Base-by-base conservation (phyloP, 257 asterid genomes). In the Agastache rugosa region DNA sequence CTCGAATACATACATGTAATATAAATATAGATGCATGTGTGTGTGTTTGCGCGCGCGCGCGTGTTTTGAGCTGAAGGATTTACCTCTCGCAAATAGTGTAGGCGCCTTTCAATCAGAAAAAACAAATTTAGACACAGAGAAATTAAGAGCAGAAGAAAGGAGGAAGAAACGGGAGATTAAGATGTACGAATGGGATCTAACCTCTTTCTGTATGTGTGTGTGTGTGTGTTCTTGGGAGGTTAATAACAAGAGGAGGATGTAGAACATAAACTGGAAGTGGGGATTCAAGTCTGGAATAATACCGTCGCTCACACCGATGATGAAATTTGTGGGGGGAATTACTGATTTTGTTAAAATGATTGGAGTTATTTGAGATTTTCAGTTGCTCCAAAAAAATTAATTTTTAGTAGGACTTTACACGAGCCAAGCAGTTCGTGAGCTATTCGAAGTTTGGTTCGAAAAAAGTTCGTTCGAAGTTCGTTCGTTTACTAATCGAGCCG, bases 61-160 rank as follows among this genome's bases (percentile, higher is more conserved):
- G 72, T 16, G 53, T 39, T 34, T 48, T 63, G 51, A 53, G 75
- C 64, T 48, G 41, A 42, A 76, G 10, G n/a, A 69, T 34, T 42
- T 44, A 47, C 69, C 75, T 25, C 41, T 20, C 22, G 25, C 72
- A 60, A 27, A 48, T 15, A 14, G 66, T 10, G 10, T 15, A 37
- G 14, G 16, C 23, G 77, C 72, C 31, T 35, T 25, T 3, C 22
- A 19, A 73, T 59, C 37, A 23, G 8, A 23, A 20, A 58, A 27
- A 65, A 22, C 12, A 31, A 64, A 41, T 25, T 20, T 20, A 20
- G 14, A 51, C 55, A n/a, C 9, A 16, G 19, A 7, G 29, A 48
- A 11, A 34, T 27, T 16, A 6, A 66, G 19, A 41, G 7, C 35
- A 44, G 20, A 19, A 37, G 37, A 16, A 23, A 58, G 23, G 11